Conservation (phyloP, 495 filamentous ascomycete species). For the Penicillium steckii region DNA sequence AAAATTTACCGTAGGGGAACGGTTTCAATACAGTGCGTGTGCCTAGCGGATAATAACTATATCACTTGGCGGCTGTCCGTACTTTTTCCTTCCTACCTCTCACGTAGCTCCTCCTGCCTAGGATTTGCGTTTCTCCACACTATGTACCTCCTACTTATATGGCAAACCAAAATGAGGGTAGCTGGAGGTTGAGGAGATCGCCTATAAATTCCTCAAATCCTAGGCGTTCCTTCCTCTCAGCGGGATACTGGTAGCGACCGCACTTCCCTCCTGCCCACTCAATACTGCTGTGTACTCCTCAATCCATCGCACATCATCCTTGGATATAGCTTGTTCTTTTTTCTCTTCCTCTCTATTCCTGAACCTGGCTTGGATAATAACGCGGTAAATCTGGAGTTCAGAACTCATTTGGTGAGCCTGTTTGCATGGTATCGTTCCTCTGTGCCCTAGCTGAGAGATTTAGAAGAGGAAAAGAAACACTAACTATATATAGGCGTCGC, state of each 20-base stretch:
- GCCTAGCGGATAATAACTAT: constrained; percentile 12
- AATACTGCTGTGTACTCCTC: background rate
- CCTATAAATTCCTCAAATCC: constrained; percentile 21
- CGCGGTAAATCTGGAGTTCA: constrained; percentile 5
- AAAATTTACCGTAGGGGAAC: constrained; percentile 13
- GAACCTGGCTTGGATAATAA: no score
- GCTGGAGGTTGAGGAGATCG: background rate
- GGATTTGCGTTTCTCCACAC: constrained; percentile 19
- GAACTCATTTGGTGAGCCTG: background rate
- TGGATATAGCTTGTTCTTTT: constrained; percentile 14
- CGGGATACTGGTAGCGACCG: no score
- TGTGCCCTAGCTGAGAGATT: background rate
- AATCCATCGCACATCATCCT: constrained; percentile 13
- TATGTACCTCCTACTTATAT: background rate
- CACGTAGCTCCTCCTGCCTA: no score
- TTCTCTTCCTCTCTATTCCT: background rate
- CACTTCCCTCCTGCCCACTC: constrained; percentile 1
- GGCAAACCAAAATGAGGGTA: background rate
- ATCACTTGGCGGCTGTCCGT: no score
- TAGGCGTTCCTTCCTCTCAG: background rate
- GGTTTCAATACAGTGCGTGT: constrained; percentile 12
- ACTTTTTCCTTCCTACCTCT: no score
- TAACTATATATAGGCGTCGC: constrained; percentile 14
- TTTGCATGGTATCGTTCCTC: constrained; percentile 13
- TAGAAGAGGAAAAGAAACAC: no score